phyloP scores from a whole-genome alignment of 371 early-diverging fungal genomes.

The Gilbertella persicaria region DNA sequence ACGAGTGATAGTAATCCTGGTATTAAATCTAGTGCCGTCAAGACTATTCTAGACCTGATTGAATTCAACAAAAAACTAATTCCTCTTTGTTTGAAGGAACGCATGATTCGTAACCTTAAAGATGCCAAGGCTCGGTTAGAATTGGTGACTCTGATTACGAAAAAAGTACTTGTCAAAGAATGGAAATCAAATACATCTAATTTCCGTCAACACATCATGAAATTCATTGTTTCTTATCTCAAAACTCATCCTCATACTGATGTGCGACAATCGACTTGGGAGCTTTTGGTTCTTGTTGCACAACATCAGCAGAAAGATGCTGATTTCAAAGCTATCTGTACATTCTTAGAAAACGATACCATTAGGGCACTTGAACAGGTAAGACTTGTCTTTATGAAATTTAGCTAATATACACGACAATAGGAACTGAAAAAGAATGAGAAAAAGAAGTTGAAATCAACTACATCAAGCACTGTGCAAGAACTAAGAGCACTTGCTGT shows the following conservation, averaged over 20 bases:
- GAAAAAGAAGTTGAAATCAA: slow-evolving; percentile 3
- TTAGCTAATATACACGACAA: no score
- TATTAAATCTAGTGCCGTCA: slow-evolving; percentile 48
- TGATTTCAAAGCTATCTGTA: slow-evolving; percentile 5
- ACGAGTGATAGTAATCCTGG: slow-evolving; percentile 64
- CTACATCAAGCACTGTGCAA: slow-evolving; percentile 21
- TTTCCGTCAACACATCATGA: slow-evolving; percentile 41
- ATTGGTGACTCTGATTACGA: slow-evolving; percentile 50
- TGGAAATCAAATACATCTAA: slow-evolving; percentile 22
- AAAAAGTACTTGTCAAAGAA: slow-evolving; percentile 47
- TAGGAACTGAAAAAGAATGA: slow-evolving; percentile 18
- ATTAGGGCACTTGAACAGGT: slow-evolving; percentile 11
- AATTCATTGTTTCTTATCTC: slow-evolving; percentile 57
- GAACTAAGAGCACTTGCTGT: slow-evolving; percentile 39
- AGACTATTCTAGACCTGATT: slow-evolving; percentile 54
- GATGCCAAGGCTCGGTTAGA: slow-evolving; percentile 51
- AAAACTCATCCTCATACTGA: slow-evolving; percentile 62
- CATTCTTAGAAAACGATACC: slow-evolving; percentile 17
- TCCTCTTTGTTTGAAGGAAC: slow-evolving; percentile 41
- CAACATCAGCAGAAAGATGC: slow-evolving; percentile 5
- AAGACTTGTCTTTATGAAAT: background rate
- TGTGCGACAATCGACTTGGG: slow-evolving; percentile 63
- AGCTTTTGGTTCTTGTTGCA: slow-evolving; percentile 31
- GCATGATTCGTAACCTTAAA: slow-evolving; percentile 38
- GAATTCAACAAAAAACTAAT: slow-evolving; percentile 51